Base-by-base conservation (phyloP, 2,329 filamentous ascomycete genomes). In the Talaromyces islandicus region DNA sequence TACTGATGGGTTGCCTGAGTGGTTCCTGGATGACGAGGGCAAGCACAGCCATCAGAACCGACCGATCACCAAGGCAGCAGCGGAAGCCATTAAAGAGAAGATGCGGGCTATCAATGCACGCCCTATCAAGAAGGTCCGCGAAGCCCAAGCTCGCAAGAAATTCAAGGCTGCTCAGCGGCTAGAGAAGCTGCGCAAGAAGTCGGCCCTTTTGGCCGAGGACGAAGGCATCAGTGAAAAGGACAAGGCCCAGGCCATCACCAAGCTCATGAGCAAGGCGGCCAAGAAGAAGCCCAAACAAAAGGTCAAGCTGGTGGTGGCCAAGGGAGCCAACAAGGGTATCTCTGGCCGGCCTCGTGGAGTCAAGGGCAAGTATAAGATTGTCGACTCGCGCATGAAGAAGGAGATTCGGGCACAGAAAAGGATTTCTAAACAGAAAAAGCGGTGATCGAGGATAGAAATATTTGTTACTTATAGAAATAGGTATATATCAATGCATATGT, bases 61-160 rank as follows among this genome's bases (percentile, higher is more conserved):
- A 61, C 95, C 94, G n/a, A 93, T 96, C 69, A 92, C 88, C 56
- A 94, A 94, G 68, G 91, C 91, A 35, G 95, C 90, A 0, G 92
- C 93, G 0, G 83, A 85, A 14, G 94, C 94, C 2, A 97, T 99
- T 80, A 92, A 94, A 75, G 93, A 97, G 71, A 99, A 99, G 78
- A 73, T 90, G 71, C 89, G 93, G 32, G 92, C 94, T 0, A 85
- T 96, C 68, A 97, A 99, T 73, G 94, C 93, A 7, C 87, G 94
- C 32, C 94, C 94, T 0, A 97, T 97, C 85, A 99, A 99, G 84
- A 99, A 99, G 81, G 94, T 99, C 32, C 89, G 90, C 67, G 94
- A 99, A 77, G 94, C 94, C 25, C 92, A 95, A 78, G 93, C 92
- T 38, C 85, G 94, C 62, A 99, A 99, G 87, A 97, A 97, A 80